Evolutionary conservation across 352 stramenopile species (phyloP).

Genomic region (Pythium apleroticum): DNA sequence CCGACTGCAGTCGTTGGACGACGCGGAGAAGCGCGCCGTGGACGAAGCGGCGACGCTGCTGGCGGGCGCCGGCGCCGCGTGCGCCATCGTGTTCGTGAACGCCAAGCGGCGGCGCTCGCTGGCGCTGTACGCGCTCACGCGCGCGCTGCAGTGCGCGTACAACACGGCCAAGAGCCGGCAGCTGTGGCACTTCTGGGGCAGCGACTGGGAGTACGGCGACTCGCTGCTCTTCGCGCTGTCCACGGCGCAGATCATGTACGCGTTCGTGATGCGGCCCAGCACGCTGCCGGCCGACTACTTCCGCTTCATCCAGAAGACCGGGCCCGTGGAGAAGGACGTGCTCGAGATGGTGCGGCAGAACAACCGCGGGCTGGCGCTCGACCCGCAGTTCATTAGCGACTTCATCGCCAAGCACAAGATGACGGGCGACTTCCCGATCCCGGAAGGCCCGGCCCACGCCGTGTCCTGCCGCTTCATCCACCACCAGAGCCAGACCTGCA

Average conservation of each 20-base stretch:
- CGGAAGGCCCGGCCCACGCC: constrained; percentile 25
- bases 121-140: constrained; percentile 80
- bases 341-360: constrained; percentile 62
- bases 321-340: constrained; percentile 61
- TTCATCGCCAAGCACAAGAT: constrained; percentile 45
- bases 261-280: constrained; percentile 73
- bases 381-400: constrained; percentile 36
- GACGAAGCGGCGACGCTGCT: constrained; percentile 53
- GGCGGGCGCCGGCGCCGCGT: constrained; percentile 59
- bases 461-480: constrained; percentile 71
- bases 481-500: constrained; percentile 47
- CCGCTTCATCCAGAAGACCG: constrained; percentile 78
- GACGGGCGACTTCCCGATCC: constrained; percentile 33
- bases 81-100: constrained; percentile 67
- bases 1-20: not conserved
- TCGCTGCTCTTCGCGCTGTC: constrained; percentile 76
- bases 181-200: constrained; percentile 89
- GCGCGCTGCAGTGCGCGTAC: constrained; percentile 82
- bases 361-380: constrained; percentile 52
- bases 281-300: constrained; percentile 79
- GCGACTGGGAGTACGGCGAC: constrained; percentile 80
- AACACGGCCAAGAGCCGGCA: constrained; percentile 79
- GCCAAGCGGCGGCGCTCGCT: constrained; percentile 68
- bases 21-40: constrained; percentile 12
- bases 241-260: constrained; percentile 85